Conservation (phyloP, 2,329 filamentous ascomycete genomes). For the Colletotrichum euphorbiae region DNA sequence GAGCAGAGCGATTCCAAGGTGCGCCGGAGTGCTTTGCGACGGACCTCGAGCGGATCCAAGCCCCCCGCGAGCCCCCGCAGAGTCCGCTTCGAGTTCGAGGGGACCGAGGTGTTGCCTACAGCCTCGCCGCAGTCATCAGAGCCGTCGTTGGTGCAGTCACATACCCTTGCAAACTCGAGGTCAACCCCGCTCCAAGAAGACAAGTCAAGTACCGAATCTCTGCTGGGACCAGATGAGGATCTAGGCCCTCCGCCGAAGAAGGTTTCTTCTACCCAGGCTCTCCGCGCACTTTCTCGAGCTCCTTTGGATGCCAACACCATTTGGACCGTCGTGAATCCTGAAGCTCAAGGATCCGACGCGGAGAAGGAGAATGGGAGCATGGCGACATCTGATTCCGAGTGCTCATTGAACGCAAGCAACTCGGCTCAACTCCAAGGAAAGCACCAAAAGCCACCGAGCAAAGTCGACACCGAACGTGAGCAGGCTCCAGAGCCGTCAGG, state of each 20-base stretch:
- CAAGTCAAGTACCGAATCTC: conserved; percentile 46
- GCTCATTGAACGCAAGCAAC: conserved; percentile 27
- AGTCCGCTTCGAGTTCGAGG: conserved; percentile 72
- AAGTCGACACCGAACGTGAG: not conserved
- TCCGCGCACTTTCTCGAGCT: conserved; percentile 63
- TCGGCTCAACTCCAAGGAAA: not conserved
- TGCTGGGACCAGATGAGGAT: conserved; percentile 53
- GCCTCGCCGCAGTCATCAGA: conserved; percentile 61
- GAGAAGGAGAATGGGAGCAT: conserved; percentile 33
- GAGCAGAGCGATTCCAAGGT: conserved; percentile 63
- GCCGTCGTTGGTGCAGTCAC: conserved; percentile 47
- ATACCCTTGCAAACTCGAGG: conserved; percentile 42
- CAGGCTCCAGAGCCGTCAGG: not conserved
- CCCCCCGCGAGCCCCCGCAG: conserved; percentile 66
- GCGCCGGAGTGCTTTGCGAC: conserved; percentile 68
- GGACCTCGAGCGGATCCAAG: conserved; percentile 63
- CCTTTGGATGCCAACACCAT: conserved; percentile 64
- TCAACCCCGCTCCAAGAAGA: conserved; percentile 43
- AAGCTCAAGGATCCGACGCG: conserved; percentile 30
- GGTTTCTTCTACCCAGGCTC: conserved; percentile 66
- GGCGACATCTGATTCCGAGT: conserved; percentile 31
- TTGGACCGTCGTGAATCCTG: conserved; percentile 60
- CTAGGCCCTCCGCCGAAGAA: conserved; percentile 61
- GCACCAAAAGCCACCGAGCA: conserved; percentile 1
- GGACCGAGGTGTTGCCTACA: conserved; percentile 70